Evolutionary conservation across 208 protist species (phyloP).

Genomic region (Acanthamoeba culbertsoni): DNA sequence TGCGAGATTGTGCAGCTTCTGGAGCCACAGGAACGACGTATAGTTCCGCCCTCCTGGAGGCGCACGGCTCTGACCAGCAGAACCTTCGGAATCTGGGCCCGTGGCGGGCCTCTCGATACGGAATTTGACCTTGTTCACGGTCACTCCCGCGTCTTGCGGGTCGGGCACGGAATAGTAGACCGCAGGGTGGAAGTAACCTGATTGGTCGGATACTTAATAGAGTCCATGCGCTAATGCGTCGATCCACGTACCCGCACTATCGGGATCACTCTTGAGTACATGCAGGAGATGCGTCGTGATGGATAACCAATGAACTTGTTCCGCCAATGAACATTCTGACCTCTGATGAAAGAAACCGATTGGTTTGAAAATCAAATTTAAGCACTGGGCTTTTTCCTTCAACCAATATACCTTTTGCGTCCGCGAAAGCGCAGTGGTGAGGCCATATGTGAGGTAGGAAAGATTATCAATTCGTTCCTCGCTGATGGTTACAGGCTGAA

Average conservation of each 20-base stretch:
- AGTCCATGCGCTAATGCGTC: not conserved
- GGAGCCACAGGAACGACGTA: not conserved
- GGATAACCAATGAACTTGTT: slow-evolving; percentile 25
- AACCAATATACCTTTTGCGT: not conserved
- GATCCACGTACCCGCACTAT: not conserved
- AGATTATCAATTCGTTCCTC: not conserved
- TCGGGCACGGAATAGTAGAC: slow-evolving; percentile 3
- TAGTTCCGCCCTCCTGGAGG: not conserved
- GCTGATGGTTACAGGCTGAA: not conserved
- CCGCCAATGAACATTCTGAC: too few relatives aligned
- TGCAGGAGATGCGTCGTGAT: not conserved
- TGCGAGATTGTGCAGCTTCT: slow-evolving; percentile 37
- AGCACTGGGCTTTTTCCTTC: too few relatives aligned
- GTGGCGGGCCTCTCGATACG: not conserved
- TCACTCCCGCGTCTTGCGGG: not conserved
- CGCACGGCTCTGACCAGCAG: not conserved
- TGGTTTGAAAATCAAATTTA: too few relatives aligned
- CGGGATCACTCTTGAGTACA: not conserved
- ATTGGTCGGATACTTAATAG: not conserved
- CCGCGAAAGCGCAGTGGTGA: not conserved
- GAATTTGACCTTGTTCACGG: not conserved
- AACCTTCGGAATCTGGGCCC: not conserved
- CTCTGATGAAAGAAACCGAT: too few relatives aligned
- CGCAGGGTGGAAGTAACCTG: not conserved
- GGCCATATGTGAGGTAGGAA: not conserved